phyloP scores from a whole-genome alignment of 1,284 basidiomycete species.

The Spongispora temasekensis region DNA sequence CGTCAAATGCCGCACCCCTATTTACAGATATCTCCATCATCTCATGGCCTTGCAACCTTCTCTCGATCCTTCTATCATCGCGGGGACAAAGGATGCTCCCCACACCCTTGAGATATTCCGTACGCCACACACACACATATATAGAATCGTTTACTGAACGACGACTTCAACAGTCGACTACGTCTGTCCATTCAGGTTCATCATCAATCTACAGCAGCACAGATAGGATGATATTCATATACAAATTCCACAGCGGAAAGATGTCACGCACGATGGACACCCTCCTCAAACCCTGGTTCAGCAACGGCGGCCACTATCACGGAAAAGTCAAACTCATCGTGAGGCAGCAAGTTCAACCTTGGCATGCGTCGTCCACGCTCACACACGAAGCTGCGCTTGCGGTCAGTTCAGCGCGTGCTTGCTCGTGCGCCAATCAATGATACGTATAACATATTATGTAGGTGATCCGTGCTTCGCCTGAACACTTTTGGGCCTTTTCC shows the following conservation, averaged over 20 bases:
- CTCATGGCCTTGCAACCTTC: constrained; percentile 83
- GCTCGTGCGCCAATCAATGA: no score
- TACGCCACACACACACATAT: constrained; percentile 37
- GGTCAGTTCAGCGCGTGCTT: constrained; percentile 47
- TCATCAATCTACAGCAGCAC: background rate
- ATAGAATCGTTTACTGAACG: background rate
- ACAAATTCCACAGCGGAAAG: constrained; percentile 56
- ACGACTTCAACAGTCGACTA: constrained; percentile 66
- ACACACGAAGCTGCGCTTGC: constrained; percentile 84
- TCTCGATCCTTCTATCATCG: constrained; percentile 71
- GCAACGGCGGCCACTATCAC: constrained; percentile 65
- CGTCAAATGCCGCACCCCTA: no score
- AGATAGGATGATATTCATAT: background rate
- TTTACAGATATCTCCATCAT: no score
- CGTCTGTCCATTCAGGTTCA: constrained; percentile 82
- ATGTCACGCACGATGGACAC: constrained; percentile 58
- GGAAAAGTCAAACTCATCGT: constrained; percentile 81
- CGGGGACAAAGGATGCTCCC: constrained; percentile 64
- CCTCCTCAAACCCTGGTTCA: constrained; percentile 60
- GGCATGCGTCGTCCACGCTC: constrained; percentile 77
- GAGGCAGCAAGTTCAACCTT: constrained; percentile 81
- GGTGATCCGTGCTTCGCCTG: constrained; percentile 68
- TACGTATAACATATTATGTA: no score
- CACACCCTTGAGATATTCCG: constrained; percentile 87
- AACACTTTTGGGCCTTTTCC: constrained; percentile 79